These are phyloP conservation scores for Claviceps purpurea DNA, from an alignment of 2,329 filamentous ascomycete genomes.

Conservation along the genomic window DNA sequence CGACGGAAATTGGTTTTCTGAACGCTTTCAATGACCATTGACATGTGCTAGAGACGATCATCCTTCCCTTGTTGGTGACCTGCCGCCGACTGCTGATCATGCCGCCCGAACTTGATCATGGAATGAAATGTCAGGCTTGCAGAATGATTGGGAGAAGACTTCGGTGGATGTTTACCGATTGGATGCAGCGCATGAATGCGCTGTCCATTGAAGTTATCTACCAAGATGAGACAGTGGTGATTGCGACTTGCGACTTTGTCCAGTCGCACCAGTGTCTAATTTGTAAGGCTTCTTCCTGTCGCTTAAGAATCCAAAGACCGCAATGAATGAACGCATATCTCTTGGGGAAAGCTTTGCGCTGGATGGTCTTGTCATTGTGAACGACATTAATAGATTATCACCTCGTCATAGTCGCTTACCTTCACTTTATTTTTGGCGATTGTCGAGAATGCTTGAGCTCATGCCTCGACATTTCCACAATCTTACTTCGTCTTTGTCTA, in stretches of 20 bases:
- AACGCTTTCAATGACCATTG: too few species aligned
- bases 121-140: not conserved
- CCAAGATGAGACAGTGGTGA: not conserved
- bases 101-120: not conserved
- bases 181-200: not conserved
- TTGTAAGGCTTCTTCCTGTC: not conserved
- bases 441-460: not conserved
- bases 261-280: not conserved
- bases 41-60: too few species aligned
- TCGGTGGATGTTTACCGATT: not conserved
- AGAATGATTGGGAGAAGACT: not conserved
- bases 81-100: not conserved
- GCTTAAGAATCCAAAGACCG: not conserved
- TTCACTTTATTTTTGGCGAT: not conserved
- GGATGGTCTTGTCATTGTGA: not conserved
- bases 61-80: too few species aligned
- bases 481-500: not conserved
- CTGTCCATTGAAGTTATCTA: not conserved
- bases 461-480: not conserved
- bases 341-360: not conserved
- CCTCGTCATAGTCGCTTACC: not conserved
- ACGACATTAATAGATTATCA: too few species aligned
- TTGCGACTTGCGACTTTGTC: not conserved
- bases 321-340: not conserved
- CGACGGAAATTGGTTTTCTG: too few species aligned